Evolutionary conservation across 2,329 filamentous ascomycete species (phyloP).

Genomic region (Calonectria crousiana): DNA sequence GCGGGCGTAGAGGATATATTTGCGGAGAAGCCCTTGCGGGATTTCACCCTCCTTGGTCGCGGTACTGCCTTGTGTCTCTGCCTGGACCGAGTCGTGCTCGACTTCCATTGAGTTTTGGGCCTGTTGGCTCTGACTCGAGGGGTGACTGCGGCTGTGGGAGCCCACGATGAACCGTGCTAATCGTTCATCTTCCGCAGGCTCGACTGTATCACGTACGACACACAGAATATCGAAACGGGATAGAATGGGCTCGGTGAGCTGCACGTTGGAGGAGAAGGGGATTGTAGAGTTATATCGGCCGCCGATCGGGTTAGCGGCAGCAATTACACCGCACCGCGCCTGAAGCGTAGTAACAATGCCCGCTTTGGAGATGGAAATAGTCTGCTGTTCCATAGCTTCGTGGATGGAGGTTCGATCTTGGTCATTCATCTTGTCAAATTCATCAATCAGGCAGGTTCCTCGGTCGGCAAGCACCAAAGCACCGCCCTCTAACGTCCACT

Average conservation of each 20-base stretch:
- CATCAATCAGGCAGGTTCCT: conserved; percentile 95
- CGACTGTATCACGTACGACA: conserved; percentile 95
- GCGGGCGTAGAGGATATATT: conserved; percentile 96
- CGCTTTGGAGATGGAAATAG: conserved; percentile 98
- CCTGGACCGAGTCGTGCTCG: conserved; percentile 65
- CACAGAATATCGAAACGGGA: conserved; percentile 98
- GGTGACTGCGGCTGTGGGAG: conserved; percentile 92
- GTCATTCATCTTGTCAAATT: conserved; percentile 99
- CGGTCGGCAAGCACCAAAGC: conserved; percentile 95
- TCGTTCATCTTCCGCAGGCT: conserved; percentile 91
- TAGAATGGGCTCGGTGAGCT: conserved; percentile 95
- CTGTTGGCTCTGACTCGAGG: conserved; percentile 67
- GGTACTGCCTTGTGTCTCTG: conserved; percentile 50
- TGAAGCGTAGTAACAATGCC: conserved; percentile 98
- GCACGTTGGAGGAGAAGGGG: conserved; percentile 95
- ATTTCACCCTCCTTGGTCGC: conserved; percentile 74
- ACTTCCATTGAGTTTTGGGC: conserved; percentile 70
- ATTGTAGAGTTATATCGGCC: conserved; percentile 97
- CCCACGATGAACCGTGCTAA: conserved; percentile 95
- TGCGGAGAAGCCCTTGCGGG: conserved; percentile 88
- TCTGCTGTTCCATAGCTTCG: conserved; percentile 99
- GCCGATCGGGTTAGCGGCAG: conserved; percentile 95
- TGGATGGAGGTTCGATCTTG: conserved; percentile 98
- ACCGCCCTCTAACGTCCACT: conserved; percentile 98
- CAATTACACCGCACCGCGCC: conserved; percentile 94